These are phyloP conservation scores for Harringtonia aguacate DNA, from an alignment of 2,329 filamentous ascomycete genomes.

Conservation along the genomic window DNA sequence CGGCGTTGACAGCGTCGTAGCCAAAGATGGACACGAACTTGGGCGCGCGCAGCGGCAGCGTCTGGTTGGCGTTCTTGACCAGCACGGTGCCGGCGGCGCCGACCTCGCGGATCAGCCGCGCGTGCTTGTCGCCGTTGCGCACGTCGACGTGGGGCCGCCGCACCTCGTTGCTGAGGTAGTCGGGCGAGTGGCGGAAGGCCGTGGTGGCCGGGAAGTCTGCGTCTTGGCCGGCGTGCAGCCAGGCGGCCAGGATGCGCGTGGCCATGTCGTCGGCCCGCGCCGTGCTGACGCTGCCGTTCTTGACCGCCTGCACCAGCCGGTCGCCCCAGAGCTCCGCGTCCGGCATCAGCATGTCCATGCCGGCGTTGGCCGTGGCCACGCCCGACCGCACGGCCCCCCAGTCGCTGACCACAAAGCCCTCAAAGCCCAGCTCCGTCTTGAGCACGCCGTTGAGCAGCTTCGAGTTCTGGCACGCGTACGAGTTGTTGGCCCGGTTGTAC, in stretches of 20 bases:
- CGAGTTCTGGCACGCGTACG: conserved; percentile 56
- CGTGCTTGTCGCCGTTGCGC: too few relatives aligned
- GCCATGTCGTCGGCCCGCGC: conserved; percentile 58
- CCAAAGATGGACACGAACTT: conserved; percentile 50
- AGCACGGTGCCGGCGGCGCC: conserved; percentile 47
- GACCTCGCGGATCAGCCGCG: too few relatives aligned
- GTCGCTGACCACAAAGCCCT: conserved; percentile 45
- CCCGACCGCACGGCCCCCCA: conserved; percentile 72
- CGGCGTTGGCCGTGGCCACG: conserved; percentile 51
- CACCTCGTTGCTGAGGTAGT: too few relatives aligned
- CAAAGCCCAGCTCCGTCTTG: conserved; percentile 68
- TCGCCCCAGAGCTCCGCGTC: conserved; percentile 53
- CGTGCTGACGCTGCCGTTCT: conserved; percentile 45
- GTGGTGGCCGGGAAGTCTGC: conserved; percentile 37
- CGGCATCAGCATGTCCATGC: conserved; percentile 76
- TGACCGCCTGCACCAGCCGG: conserved; percentile 39
- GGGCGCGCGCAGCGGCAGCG: conserved; percentile 46
- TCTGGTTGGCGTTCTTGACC: conserved; percentile 51
- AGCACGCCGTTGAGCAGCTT: conserved; percentile 49
- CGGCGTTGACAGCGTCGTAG: conserved; percentile 33
- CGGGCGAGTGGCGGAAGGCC: too few relatives aligned
- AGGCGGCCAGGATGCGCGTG: conserved; percentile 50
- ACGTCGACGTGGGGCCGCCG: too few relatives aligned
- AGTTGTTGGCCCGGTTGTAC: conserved; percentile 62
- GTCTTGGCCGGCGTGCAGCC: conserved; percentile 47